Conservation (phyloP, 495 filamentous ascomycete genomes). For the Filosporella fistucella region DNA sequence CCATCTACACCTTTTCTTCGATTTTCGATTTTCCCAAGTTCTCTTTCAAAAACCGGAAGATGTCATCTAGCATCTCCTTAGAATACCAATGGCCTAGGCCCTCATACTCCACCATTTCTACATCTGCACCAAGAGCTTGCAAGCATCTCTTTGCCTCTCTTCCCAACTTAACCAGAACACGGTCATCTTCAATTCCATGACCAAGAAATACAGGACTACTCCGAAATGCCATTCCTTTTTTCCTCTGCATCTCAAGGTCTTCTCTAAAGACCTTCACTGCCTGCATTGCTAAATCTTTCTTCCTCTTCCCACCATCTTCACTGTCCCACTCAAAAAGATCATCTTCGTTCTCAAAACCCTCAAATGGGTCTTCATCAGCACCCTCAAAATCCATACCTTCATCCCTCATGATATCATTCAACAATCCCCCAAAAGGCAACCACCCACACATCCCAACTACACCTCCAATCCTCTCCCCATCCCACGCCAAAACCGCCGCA, state of each 20-base stretch:
- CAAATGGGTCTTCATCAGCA: conserved; percentile 24
- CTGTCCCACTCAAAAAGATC: conserved; percentile 19
- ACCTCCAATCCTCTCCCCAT: conserved; percentile 27
- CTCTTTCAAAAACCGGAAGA: conserved; percentile 32
- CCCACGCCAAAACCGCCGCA: conserved; percentile 34
- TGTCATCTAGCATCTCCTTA: conserved; percentile 41
- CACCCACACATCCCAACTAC: conserved; percentile 52
- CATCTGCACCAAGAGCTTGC: conserved; percentile 28
- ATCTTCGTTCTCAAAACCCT: conserved; percentile 18
- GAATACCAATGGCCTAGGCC: conserved; percentile 51
- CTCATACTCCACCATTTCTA: conserved; percentile 38
- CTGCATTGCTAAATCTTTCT: conserved; percentile 9
- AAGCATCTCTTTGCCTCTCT: conserved; percentile 31
- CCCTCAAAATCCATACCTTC: not conserved
- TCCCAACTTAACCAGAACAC: conserved; percentile 35
- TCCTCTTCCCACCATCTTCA: not conserved
- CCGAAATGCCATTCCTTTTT: conserved; percentile 6
- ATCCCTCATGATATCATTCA: conserved; percentile 26
- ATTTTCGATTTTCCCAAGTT: too few relatives aligned
- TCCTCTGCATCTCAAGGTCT: conserved; percentile 14
- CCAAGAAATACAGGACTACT: conserved; percentile 42
- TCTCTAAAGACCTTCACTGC: conserved; percentile 21
- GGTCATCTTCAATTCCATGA: conserved; percentile 44
- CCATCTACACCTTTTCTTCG: too few relatives aligned
- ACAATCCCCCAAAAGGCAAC: conserved; percentile 39